Evolutionary conservation across 2,329 filamentous ascomycete species (phyloP).

Genomic region (Rhynchosporium agropyri): DNA sequence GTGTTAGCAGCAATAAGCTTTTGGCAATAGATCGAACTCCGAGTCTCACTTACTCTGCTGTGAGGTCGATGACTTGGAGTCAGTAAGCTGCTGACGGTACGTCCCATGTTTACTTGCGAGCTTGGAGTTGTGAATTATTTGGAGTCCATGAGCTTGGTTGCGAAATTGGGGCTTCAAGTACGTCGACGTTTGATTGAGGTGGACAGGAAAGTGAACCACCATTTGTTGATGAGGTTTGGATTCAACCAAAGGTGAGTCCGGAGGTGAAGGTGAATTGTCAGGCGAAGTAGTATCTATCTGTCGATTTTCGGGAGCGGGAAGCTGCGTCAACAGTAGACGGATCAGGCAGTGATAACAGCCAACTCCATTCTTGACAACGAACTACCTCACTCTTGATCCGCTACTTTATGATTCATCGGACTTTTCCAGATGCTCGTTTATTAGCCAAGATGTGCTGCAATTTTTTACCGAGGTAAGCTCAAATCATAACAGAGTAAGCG

Average conservation of each 20-base stretch:
- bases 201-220: neutral
- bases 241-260: neutral
- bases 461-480: too few relatives aligned
- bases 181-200: neutral
- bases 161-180: neutral
- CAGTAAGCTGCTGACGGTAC: neutral
- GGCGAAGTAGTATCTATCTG: neutral
- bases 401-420: neutral
- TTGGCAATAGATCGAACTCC: neutral
- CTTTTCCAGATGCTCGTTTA: neutral
- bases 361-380: neutral
- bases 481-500: too few relatives aligned
- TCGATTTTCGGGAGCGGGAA: neutral
- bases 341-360: conserved; percentile 1
- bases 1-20: neutral
- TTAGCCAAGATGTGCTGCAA: too few relatives aligned
- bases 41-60: conserved; percentile 3
- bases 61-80: neutral
- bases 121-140: neutral
- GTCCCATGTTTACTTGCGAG: neutral
- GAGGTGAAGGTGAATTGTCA: neutral
- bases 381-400: neutral
- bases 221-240: neutral
- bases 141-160: neutral
- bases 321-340: neutral